Evolutionary conservation across 2,329 filamentous ascomycete genomes (phyloP).

Genomic region (Arthroderma sp.): DNA sequence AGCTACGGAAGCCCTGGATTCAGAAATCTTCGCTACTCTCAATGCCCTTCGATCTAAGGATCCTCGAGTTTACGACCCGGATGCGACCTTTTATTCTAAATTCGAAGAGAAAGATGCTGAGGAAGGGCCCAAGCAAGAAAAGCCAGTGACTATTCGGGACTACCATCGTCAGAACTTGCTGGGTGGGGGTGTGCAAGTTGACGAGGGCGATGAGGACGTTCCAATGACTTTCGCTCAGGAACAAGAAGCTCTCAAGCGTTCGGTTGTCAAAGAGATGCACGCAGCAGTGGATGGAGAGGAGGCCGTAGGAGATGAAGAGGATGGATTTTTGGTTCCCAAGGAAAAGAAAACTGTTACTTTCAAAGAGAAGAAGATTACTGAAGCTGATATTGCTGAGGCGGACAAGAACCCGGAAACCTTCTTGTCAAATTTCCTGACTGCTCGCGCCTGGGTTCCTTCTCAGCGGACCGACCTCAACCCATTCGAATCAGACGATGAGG

Average conservation of each 20-base stretch:
- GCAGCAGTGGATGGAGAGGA: conserved; percentile 36
- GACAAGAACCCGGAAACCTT: conserved; percentile 85
- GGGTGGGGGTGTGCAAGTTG: conserved; percentile 54
- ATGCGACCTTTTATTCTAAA: conserved; percentile 62
- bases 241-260: conserved; percentile 68
- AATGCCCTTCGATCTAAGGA: conserved; percentile 83
- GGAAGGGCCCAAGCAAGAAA: conserved; percentile 44
- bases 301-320: conserved; percentile 36
- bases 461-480: conserved; percentile 57
- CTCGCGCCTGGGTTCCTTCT: conserved; percentile 73
- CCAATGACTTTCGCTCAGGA: conserved; percentile 69
- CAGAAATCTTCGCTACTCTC: conserved; percentile 74
- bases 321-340: conserved; percentile 66
- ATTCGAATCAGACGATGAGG: conserved; percentile 85
- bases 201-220: conserved; percentile 39
- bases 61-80: conserved; percentile 74
- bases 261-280: conserved; percentile 70
- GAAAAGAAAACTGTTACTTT: conserved; percentile 27
- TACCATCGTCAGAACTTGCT: conserved; percentile 89
- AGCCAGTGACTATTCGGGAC: conserved; percentile 73
- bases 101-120: conserved; percentile 40
- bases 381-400: conserved; percentile 58
- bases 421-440: conserved; percentile 88
- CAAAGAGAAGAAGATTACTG: conserved; percentile 32
- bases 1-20: conserved; percentile 71